Evolutionary conservation across 495 filamentous ascomycete species (phyloP), one percentile per base, ranked within the genome.

Genomic region (Penicillium maclennaniae): DNA sequence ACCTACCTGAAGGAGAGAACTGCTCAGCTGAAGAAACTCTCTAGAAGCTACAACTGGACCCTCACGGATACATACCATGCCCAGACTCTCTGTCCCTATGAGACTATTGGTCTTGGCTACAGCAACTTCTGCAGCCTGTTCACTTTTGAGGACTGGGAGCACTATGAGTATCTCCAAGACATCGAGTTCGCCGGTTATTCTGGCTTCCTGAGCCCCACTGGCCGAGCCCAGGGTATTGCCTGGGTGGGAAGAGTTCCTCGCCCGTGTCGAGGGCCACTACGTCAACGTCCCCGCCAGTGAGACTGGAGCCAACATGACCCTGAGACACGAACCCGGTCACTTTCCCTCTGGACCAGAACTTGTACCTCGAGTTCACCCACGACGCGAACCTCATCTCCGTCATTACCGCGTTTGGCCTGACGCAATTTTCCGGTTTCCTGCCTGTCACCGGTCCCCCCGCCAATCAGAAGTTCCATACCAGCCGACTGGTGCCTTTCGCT

Each of bases 181-280:
- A 70, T 86, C 26, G 56, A 58, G n/a, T 87, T 85, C 61, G 69
- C 72, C 34, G 78, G 79, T n/a, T 64, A 73, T 40, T 65, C 68
- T 16, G 77, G 70, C 36, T 83, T 83, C 58, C 72, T 75, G 9
- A 79, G 76, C 14, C 76, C 80, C 1, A 74, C 75, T 10, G 80
- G 81, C 21, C 72, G 83, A 7, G 84, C 83, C 9, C 69, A 80
- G 26, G 83, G 81, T 12, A 75, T 83, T 48, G 76, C 77, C 41
- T 86, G 77, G 55, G 80, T 83, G n/a, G n/a, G 68, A 84, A 55
- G 83, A 86, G 63, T 72, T 83, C 47, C 52, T 83, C 1, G 82
- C 81, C 8, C 73, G 83, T 7, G 68, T 85, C 15, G 59, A 75
- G 47, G 75, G 81, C 53, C 84, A 82, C 58, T 64, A 71, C 9